Conservation (phyloP, 1,139 yeast species). For the Candida sojae region DNA sequence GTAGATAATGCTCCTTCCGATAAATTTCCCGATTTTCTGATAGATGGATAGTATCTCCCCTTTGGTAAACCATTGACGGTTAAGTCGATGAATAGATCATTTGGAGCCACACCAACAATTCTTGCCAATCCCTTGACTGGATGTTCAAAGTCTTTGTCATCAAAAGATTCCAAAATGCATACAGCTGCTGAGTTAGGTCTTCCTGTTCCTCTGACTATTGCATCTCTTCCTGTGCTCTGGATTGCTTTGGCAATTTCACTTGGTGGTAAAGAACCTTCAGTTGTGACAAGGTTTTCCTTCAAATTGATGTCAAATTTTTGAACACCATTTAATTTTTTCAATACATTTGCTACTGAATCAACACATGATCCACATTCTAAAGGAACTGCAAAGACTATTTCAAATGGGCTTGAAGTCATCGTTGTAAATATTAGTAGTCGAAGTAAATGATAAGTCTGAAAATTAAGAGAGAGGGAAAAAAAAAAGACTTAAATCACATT, state of each 20-base stretch:
- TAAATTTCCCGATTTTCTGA: slow-evolving; percentile 74
- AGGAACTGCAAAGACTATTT: slow-evolving; percentile 78
- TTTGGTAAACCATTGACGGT: slow-evolving; percentile 69
- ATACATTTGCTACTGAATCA: slow-evolving; percentile 53
- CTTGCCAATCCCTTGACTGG: slow-evolving; percentile 89
- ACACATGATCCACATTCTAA: slow-evolving; percentile 75
- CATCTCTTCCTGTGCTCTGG: slow-evolving; percentile 78
- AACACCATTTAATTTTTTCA: slow-evolving; percentile 50
- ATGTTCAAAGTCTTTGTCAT: slow-evolving; percentile 41
- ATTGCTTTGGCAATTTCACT: slow-evolving; percentile 65
- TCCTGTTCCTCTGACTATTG: slow-evolving; percentile 91
- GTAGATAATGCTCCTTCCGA: slow-evolving; percentile 73
- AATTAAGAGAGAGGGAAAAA: not conserved
- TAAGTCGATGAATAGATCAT: slow-evolving; percentile 65
- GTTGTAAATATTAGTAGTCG: too few species aligned
- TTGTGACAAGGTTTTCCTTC: slow-evolving; percentile 56
- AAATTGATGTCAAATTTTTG: slow-evolving; percentile 54
- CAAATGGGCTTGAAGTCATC: slow-evolving; percentile 22
- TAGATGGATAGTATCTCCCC: slow-evolving; percentile 69
- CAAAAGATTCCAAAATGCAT: slow-evolving; percentile 78
- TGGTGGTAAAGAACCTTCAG: slow-evolving; percentile 69
- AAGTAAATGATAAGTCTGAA: too few species aligned
- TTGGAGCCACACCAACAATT: slow-evolving; percentile 66
- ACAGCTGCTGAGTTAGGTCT: slow-evolving; percentile 88
- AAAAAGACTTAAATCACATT: not conserved